Percentiles rank a stretch among this genome's conserved stretches.
Evolutionary conservation across 352 stramenopile genomes (phyloP).

Genomic region (Phytopythium vexans): DNA sequence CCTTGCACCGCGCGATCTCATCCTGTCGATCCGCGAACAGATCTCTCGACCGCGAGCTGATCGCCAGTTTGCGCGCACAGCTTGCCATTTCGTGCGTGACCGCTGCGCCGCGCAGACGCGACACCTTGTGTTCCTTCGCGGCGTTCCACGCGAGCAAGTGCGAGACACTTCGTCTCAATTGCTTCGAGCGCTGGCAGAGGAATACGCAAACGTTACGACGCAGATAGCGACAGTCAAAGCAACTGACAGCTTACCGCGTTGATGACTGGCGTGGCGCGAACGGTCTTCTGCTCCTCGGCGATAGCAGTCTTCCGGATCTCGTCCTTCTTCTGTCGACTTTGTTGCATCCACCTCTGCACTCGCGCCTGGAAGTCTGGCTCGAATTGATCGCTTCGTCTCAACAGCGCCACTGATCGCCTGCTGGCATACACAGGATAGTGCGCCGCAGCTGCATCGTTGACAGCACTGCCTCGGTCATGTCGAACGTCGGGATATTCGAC

Average conservation of each 20-base stretch:
- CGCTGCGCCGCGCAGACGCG: constrained; percentile 36
- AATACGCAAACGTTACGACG: not conserved
- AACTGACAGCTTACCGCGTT: constrained; percentile 35
- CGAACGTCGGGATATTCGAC: too few species aligned
- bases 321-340: constrained; percentile 43
- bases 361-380: constrained; percentile 62
- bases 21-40: constrained; percentile 36
- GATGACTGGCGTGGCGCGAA: constrained; percentile 39
- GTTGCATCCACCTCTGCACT: constrained; percentile 49
- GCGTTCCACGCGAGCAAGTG: constrained; percentile 64
- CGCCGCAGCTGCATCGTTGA: not conserved
- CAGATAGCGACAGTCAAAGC: constrained; percentile 1
- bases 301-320: constrained; percentile 36
- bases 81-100: constrained; percentile 18
- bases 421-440: constrained; percentile 4
- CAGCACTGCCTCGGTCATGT: not conserved
- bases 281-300: constrained; percentile 19
- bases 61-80: constrained; percentile 26
- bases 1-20: constrained; percentile 57
- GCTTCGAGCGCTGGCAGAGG: constrained; percentile 46
- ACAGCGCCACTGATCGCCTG: constrained; percentile 33
- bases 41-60: constrained; percentile 26
- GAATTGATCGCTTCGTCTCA: constrained; percentile 44
- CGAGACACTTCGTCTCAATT: constrained; percentile 48
- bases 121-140: constrained; percentile 54